These are phyloP conservation scores for Fraxinus xanthoxyloides DNA, from an alignment of 305 asterid genomes.

Conservation along the genomic window DNA sequence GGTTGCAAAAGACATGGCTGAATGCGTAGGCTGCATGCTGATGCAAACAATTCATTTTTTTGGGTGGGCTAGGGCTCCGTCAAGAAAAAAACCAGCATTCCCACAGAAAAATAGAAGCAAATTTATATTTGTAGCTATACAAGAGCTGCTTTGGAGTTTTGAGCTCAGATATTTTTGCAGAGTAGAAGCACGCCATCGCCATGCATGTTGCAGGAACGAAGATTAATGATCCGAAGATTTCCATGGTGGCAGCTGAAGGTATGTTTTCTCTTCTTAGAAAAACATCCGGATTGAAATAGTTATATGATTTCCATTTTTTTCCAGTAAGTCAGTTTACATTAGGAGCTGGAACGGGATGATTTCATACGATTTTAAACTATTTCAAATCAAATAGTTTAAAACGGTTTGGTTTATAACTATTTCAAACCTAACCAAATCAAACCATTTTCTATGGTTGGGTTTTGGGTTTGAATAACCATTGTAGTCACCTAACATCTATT, in stretches of 20 bases:
- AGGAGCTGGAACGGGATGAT: too few relatives aligned
- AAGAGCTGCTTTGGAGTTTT: too few relatives aligned
- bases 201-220: not conserved
- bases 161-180: not conserved
- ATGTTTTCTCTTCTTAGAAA: not conserved
- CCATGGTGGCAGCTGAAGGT: not conserved
- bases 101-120: not conserved
- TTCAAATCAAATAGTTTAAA: too few relatives aligned
- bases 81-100: not conserved
- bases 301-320: not conserved
- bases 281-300: not conserved
- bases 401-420: too few relatives aligned
- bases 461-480: too few relatives aligned
- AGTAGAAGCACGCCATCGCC: not conserved
- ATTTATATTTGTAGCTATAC: not conserved
- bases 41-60: not conserved
- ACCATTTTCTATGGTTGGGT: too few relatives aligned
- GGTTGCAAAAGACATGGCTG: not conserved
- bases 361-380: too few relatives aligned
- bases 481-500: too few relatives aligned
- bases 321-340: not conserved
- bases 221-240: not conserved
- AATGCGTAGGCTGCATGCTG: not conserved
- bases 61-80: not conserved
- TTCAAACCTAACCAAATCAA: too few relatives aligned